Base-by-base conservation (phyloP, 1,284 basidiomycete species). In the Boletus semigastroideus region DNA sequence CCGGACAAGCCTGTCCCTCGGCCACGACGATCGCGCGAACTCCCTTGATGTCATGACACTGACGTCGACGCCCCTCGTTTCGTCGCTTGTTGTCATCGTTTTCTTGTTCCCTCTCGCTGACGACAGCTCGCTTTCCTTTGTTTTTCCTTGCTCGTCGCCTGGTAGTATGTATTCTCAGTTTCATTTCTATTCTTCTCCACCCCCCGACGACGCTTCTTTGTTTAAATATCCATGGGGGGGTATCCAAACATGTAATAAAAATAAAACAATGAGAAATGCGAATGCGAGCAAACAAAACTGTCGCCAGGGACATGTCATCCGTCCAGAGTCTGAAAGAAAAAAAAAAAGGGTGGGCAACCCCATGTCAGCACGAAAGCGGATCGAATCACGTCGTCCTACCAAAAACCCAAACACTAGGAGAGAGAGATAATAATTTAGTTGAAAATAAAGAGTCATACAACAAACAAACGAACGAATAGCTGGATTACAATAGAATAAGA, bases 1-100 rank as follows among this genome's bases (percentile, higher is more conserved):
- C 73, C 75, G 5, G 82, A 84, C 51, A 68, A 68, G 49, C 49
- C 69, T 2, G 62, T 59, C 13, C 66, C 68, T 39, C 74, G 77
- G n/a, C 66, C 54, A 6, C 63, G 60, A 16, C 68, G 68, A 40
- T 72, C 69, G 7, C 66, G 68, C 33, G 68, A 69, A 33, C 52
- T 59, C 33, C n/a, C 46, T 14, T 48, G 39, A 53, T 5, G 3
- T 9, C 1, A 8, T 25, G 36, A 19, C 8, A 8, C 17, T 20
- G n/a, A 22, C 22, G 25, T 25, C 25, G 25, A n/a, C n/a, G n/a
- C n/a, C n/a, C n/a, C 25, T 25, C 25, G 25, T 25, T 25, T 25
- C 25, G 25, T 25, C 25, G n/a, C 22, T 22, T 22, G 22, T 22
- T 22, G 22, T 22, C n/a, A n/a, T 22, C 22, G 22, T 22, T 22